Evolutionary conservation across 2,329 filamentous ascomycete genomes (phyloP).

Genomic region (Aspergillus fumigatiaffinis): DNA sequence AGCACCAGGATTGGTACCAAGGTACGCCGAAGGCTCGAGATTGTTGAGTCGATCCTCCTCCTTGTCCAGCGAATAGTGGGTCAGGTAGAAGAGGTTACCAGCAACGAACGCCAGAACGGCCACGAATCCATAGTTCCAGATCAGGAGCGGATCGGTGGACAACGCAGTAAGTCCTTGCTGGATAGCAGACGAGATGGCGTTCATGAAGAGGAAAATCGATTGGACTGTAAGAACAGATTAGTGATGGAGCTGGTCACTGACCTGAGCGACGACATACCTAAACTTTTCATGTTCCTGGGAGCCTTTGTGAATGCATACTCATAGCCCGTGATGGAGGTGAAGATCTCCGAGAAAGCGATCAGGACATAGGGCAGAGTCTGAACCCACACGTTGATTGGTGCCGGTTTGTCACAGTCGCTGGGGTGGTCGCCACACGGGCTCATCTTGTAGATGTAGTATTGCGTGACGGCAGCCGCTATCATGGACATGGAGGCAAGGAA

Average conservation of each 20-base stretch:
- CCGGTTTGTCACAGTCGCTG: conserved; percentile 46
- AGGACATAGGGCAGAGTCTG: conserved; percentile 50
- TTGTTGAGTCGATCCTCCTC: conserved; percentile 66
- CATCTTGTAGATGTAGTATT: conserved; percentile 54
- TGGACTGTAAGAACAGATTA: conserved; percentile 41
- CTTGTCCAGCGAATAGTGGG: conserved; percentile 59
- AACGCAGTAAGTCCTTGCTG: conserved; percentile 64
- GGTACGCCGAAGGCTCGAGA: conserved; percentile 19
- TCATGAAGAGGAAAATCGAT: conserved; percentile 66
- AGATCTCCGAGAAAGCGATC: conserved; percentile 55
- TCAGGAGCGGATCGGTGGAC: conserved; percentile 60
- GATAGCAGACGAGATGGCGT: conserved; percentile 63
- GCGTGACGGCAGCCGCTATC: conserved; percentile 48
- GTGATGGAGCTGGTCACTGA: conserved; percentile 57
- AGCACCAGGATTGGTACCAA: conserved; percentile 9
- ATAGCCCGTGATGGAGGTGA: conserved; percentile 57
- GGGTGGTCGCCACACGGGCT: conserved; percentile 57
- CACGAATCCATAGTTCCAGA: conserved; percentile 69
- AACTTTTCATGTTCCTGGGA: conserved; percentile 71
- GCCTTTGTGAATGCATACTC: conserved; percentile 75
- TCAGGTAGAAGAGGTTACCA: conserved; percentile 64
- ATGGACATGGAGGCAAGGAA: conserved; percentile 46
- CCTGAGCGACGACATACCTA: conserved; percentile 60
- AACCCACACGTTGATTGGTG: conserved; percentile 61
- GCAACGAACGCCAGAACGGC: conserved; percentile 61